Evolutionary conservation across 2,329 filamentous ascomycete species (phyloP), one percentile per base, ranked within the genome.

Genomic region (Trichoderma aggressivum): DNA sequence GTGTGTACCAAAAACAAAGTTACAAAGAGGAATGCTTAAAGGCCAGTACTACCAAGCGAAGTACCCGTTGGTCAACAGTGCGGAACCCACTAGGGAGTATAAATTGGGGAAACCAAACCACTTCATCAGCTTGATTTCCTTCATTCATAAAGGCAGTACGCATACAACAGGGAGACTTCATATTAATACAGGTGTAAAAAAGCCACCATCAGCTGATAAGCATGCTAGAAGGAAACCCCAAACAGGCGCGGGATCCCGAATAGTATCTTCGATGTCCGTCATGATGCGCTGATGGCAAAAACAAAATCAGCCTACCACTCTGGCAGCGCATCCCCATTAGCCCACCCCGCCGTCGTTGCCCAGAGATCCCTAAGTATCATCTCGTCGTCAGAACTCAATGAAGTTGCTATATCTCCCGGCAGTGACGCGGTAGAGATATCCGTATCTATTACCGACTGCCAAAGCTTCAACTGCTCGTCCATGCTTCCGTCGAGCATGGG

Each of bases 291-390:
- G n/a, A 50, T 21, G n/a, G 5, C 11, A 53, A 24, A 24, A 53
- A 53, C 5, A 21, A 3, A 14, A 11, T 12, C 11, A 53, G 8
- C 12, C 47, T 53, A 53, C 36, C 24, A 62, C 21, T 62, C 34
- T 26, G 59, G 43, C 28, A 34, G n/a, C 18, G 24, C 14, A 32
- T 71, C 70, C 6, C 74, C 75, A 34, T 74, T 75, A 14, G 81
- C 78, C 84, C 84, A 86, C 0, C 79, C 79, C 81, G 82, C 85
- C 83, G 86, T 85, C 3, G 84, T 83, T 14, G 83, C 80, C 84
- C 84, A 86, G 10, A 86, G 73, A 72, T 86, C 84, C 67, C 85
- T 79, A 68, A 82, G 82, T 63, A 77, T 71, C 50, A 24, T 24
- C 14, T 12, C 76, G 75, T 74, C 78, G 75, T 1, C 71, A 2